Evolutionary conservation across 2,329 filamentous ascomycete species (phyloP).

Genomic region (Aspergillus pseudoviridinutans): DNA sequence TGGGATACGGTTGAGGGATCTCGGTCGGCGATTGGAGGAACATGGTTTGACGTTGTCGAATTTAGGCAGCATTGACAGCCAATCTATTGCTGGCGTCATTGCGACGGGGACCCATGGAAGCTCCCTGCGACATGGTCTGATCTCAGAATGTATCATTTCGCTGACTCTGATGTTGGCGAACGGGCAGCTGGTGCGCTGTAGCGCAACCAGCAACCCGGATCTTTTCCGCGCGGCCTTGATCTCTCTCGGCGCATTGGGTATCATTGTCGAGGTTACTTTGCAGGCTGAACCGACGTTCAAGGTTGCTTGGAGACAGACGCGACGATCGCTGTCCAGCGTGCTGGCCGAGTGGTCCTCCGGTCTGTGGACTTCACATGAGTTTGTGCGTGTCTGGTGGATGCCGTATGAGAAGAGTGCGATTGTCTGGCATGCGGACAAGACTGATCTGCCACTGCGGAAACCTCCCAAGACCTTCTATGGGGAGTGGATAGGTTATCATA

Average conservation of each 20-base stretch:
- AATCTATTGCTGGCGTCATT: conserved; percentile 89
- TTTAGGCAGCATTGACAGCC: conserved; percentile 89
- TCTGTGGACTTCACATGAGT: conserved; percentile 82
- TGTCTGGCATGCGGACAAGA: conserved; percentile 83
- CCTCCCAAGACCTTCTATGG: conserved; percentile 75
- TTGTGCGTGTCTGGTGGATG: conserved; percentile 95
- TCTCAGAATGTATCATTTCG: conserved; percentile 72
- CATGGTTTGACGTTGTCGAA: conserved; percentile 83
- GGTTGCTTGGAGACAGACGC: conserved; percentile 79
- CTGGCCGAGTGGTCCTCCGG: conserved; percentile 66
- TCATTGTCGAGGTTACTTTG: conserved; percentile 86
- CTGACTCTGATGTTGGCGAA: conserved; percentile 79
- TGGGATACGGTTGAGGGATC: conserved; percentile 75
- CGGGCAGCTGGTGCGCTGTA: conserved; percentile 69
- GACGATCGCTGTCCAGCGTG: conserved; percentile 66
- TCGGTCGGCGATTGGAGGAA: conserved; percentile 70
- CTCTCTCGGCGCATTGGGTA: conserved; percentile 83
- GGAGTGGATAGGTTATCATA: conserved; percentile 73
- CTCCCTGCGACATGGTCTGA: conserved; percentile 74
- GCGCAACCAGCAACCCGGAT: conserved; percentile 62
- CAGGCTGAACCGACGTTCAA: conserved; percentile 75
- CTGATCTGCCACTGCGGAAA: conserved; percentile 56
- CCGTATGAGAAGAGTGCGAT: conserved; percentile 86
- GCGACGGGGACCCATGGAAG: conserved; percentile 92
- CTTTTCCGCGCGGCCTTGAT: conserved; percentile 86